Base-by-base conservation (phyloP, 352 stramenopile genomes). In the Saprolegnia parasitica region DNA sequence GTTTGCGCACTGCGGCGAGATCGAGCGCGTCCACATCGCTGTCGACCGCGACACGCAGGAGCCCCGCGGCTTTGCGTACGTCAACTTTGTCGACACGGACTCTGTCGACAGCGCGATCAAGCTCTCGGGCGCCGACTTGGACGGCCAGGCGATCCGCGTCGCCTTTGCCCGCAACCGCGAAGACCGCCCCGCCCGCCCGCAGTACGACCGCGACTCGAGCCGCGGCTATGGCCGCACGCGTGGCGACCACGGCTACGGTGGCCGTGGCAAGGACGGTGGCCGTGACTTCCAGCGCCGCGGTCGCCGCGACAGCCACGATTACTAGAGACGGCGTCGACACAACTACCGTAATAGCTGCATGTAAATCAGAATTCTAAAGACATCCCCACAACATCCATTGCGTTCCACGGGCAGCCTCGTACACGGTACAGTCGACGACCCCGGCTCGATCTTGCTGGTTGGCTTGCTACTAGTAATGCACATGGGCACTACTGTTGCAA, bases 41-140 rank as follows among this genome's bases (percentile, higher is more conserved):
- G 97, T 87, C 29, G 96, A 99, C 83, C 84, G 95, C 63, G 97
- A 99, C 77, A 99, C 94, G 50, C 96, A 96, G 42, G 90, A 98
- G 65, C 99, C 99, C 87, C 97, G 97, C 77, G 97, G 97, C 52
- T 99, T 99, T 76, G 96, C 96, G 39, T 96, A 99, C 84, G 81
- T 99, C 50, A 94, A 99, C 78, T 99, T 99, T 76, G 87, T 67
- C 1, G 79, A 97, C n/a, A 98, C 89, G 0, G 94, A 98, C 66
- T 84, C 86, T 40, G 97, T 98, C 0, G 94, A 98, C 67, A 79
- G 86, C 56, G 90, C 86, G 15, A 86, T 98, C 40, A 93, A 93
- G 70, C 83, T 99, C 63, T 88, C 91, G 5, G 97, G 96, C 50
- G 84, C 79, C 29, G 90, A 98, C 56, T 81, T 99, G 15, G 82